phyloP scores from a whole-genome alignment of 2,329 filamentous ascomycete genomes.

The Biscogniauxia sp. region DNA sequence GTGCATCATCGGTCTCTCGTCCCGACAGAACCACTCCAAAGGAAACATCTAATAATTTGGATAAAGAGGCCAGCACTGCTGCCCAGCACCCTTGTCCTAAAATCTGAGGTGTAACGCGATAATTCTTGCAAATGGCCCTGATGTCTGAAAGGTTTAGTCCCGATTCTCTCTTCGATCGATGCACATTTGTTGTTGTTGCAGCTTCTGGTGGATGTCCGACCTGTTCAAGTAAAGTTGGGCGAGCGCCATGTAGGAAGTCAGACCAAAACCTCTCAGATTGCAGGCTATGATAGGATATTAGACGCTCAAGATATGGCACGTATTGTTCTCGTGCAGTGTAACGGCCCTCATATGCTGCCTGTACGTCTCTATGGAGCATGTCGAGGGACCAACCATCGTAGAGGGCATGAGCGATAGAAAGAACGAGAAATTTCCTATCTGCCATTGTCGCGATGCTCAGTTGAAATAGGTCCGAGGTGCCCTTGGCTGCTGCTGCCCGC shows the following conservation, averaged over 20 bases:
- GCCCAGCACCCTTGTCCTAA: constrained; percentile 77
- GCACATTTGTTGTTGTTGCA: constrained; percentile 5
- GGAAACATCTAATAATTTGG: constrained; percentile 66
- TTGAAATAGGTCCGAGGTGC: constrained; percentile 45
- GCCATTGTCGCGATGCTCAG: constrained; percentile 40
- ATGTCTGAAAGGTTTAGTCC: constrained; percentile 40
- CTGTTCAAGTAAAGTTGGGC: constrained; percentile 34
- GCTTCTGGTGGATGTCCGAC: background rate
- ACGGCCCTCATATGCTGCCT: constrained; percentile 56
- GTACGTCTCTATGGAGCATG: constrained; percentile 70
- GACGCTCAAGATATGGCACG: constrained; percentile 52
- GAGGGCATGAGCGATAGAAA: constrained; percentile 81
- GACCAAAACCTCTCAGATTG: constrained; percentile 67
- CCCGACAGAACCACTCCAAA: constrained; percentile 86
- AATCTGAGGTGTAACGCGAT: constrained; percentile 71
- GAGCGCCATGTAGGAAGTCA: constrained; percentile 57
- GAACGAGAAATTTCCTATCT: constrained; percentile 43
- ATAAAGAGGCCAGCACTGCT: constrained; percentile 62
- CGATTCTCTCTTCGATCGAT: constrained; percentile 48
- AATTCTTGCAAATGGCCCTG: constrained; percentile 60
- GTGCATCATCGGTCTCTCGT: constrained; percentile 68
- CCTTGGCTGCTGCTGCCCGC: constrained; percentile 37
- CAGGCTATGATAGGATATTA: constrained; percentile 42
- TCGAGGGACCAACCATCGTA: constrained; percentile 87
- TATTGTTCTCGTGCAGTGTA: constrained; percentile 45